phyloP scores from a whole-genome alignment of 352 stramenopile genomes.

The Globisporangium middletonii region DNA sequence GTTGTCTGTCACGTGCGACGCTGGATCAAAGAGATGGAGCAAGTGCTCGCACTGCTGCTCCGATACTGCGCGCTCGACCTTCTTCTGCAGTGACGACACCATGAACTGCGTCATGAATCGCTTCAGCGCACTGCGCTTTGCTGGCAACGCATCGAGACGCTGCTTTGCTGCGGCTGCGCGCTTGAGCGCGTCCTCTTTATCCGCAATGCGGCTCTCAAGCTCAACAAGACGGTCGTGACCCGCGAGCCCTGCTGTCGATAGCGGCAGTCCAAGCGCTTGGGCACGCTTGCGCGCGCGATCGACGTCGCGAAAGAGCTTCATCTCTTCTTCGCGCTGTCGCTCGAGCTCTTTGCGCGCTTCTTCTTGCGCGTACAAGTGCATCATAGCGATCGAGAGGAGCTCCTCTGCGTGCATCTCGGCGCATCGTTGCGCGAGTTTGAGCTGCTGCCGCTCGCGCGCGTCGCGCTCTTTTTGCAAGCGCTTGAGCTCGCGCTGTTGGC shows the following conservation, averaged over 20 bases:
- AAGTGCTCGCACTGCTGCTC: conserved; percentile 35
- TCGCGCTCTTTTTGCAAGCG: conserved; percentile 23
- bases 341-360: conserved; percentile 19
- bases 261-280: conserved; percentile 23
- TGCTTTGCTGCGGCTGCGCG: conserved; percentile 20
- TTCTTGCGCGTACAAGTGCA: conserved; percentile 19
- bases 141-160: conserved; percentile 38
- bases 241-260: conserved; percentile 25
- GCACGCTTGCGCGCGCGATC: conserved; percentile 19
- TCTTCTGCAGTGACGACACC: conserved; percentile 22
- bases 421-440: conserved; percentile 24
- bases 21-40: conserved; percentile 29
- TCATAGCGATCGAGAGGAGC: conserved; percentile 36
- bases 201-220: conserved; percentile 27
- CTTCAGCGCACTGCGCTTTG: conserved; percentile 23
- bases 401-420: conserved; percentile 53
- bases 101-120: conserved; percentile 29
- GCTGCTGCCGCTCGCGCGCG: conserved; percentile 23
- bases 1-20: background rate
- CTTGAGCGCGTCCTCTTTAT: conserved; percentile 25
- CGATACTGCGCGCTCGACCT: conserved; percentile 41
- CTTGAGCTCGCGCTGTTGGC: conserved; percentile 44
- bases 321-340: conserved; percentile 30
- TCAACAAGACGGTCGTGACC: conserved; percentile 23
- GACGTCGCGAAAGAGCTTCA: conserved; percentile 25